phyloP scores from a whole-genome alignment of 129 eudicot species.

The Tagetes patula region DNA sequence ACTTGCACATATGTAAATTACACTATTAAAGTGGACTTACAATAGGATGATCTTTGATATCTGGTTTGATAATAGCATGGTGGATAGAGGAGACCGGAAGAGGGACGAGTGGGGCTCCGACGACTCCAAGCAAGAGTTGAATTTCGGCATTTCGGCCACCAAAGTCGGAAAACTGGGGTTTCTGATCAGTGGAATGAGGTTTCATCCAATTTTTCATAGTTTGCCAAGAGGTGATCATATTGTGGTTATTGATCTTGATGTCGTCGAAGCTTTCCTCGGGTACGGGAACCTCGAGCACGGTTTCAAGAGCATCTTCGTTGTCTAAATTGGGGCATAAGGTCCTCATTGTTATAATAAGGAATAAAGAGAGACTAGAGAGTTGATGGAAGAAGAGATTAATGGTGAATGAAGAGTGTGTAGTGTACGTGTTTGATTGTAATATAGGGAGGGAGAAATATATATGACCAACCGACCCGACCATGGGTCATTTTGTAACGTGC shows the following conservation, averaged over 20 bases:
- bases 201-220: constrained; percentile 66
- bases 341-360: constrained; percentile 44
- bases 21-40: constrained; percentile 42
- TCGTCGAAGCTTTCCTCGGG: constrained; percentile 65
- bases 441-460: background rate
- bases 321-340: constrained; percentile 80
- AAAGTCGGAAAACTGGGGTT: constrained; percentile 30
- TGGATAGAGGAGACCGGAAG: constrained; percentile 53
- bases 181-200: constrained; percentile 36
- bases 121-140: constrained; percentile 81
- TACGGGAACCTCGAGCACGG: constrained; percentile 90
- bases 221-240: constrained; percentile 47
- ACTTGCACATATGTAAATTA: background rate
- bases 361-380: constrained; percentile 11
- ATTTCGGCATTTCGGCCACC: constrained; percentile 58
- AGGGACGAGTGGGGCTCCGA: constrained; percentile 90
- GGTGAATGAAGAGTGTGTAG: constrained; percentile 2
- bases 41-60: constrained; percentile 64
- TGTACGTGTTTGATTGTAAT: background rate
- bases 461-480: constrained; percentile 13
- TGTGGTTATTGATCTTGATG: constrained; percentile 20
- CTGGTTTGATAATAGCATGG: constrained; percentile 29
- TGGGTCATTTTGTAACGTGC: background rate
- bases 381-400: background rate
- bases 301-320: constrained; percentile 75